Conservation (phyloP, 108 stramenopile genomes). For the Hondaea fermentalgiana region DNA sequence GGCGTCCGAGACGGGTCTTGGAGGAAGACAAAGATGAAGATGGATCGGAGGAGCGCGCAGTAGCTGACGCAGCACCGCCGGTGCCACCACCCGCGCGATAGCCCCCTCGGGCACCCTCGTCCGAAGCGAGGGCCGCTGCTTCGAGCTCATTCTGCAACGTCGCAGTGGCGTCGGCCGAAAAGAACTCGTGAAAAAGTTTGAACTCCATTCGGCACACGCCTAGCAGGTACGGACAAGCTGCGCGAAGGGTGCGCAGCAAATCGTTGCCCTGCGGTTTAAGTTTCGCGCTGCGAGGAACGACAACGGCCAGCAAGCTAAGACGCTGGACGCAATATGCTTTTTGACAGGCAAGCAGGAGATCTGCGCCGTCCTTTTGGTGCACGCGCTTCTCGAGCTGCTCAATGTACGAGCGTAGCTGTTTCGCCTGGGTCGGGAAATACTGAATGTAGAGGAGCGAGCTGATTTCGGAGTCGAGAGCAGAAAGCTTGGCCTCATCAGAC, state of each 20-base stretch:
- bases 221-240: background rate
- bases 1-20: background rate
- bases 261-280: background rate
- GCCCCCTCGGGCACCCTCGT: too few relatives aligned
- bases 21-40: too few relatives aligned
- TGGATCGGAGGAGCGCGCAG: too few relatives aligned
- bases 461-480: background rate
- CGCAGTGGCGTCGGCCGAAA: background rate
- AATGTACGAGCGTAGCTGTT: background rate
- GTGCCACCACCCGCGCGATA: too few relatives aligned
- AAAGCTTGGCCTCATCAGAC: background rate
- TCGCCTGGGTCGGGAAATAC: background rate
- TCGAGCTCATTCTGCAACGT: background rate
- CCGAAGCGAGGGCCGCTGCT: background rate
- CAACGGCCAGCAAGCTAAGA: background rate
- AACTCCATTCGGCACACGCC: background rate
- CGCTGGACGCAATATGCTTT: background rate
- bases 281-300: background rate
- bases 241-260: background rate
- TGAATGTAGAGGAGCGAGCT: background rate
- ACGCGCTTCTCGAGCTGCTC: background rate
- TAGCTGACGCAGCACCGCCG: too few relatives aligned
- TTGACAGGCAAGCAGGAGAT: background rate
- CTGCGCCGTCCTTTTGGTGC: constrained; percentile 3
- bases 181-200: constrained; percentile 2